A percentile compares a stretch with the other conserved stretches of the same genome.
phyloP scores from a whole-genome alignment of 129 eudicot species.

The Cynara cardunculus region DNA sequence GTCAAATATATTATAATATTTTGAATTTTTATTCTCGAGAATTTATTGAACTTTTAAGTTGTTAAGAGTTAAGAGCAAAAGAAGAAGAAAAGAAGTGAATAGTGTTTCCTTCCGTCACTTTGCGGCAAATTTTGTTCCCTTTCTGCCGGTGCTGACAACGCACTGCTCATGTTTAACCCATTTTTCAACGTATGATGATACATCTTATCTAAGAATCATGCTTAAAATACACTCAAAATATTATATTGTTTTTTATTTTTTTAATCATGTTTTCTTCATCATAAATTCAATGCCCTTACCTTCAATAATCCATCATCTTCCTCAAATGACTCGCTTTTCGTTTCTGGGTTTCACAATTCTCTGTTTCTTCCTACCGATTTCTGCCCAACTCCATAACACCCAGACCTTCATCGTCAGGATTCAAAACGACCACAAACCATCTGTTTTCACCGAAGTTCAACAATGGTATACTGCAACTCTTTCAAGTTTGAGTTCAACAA shows the following conservation, averaged over 20 bases:
- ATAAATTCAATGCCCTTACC: background rate
- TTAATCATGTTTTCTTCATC: background rate
- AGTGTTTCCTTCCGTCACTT: conserved; percentile 15
- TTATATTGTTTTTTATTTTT: background rate
- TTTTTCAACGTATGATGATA: conserved; percentile 8
- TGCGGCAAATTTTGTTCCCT: conserved; percentile 20
- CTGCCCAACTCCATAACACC: conserved; percentile 15
- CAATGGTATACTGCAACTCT: conserved; percentile 77
- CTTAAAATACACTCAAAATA: conserved; percentile 20
- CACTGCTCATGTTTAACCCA: conserved; percentile 7
- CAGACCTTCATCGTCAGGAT: conserved; percentile 61
- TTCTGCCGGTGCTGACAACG: background rate
- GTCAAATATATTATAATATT: too few species aligned
- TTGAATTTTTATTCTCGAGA: too few species aligned
- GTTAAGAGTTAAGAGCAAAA: too few species aligned
- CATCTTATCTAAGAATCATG: conserved; percentile 17
- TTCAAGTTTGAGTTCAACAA: conserved; percentile 13
- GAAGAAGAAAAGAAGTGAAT: too few species aligned
- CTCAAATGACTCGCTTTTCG: conserved; percentile 32
- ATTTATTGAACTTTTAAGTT: too few species aligned
- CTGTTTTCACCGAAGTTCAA: conserved; percentile 50
- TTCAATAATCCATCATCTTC: background rate
- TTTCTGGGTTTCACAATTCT: conserved; percentile 7
- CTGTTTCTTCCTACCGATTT: conserved; percentile 15
- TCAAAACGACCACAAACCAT: conserved; percentile 67